These are phyloP conservation scores for Huntiella omanensis DNA, from an alignment of 2,329 filamentous ascomycete genomes.

Conservation along the genomic window DNA sequence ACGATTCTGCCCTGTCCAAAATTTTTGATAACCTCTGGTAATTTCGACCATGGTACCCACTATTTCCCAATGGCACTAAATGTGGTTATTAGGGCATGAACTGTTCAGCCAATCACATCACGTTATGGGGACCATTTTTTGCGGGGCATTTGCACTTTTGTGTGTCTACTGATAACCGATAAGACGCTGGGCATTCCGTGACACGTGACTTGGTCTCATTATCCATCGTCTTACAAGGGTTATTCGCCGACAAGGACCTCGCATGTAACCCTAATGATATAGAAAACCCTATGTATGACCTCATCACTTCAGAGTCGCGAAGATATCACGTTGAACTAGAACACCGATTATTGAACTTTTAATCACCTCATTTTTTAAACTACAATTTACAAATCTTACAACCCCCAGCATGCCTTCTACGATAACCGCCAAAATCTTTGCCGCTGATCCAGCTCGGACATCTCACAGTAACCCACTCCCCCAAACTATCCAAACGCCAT, in stretches of 20 bases:
- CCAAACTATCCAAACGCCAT: slow-evolving; percentile 67
- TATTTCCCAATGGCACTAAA: slow-evolving; percentile 2
- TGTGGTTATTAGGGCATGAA: slow-evolving; percentile 11
- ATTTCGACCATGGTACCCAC: slow-evolving; percentile 2
- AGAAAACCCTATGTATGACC: too few species aligned
- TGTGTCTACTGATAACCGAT: slow-evolving; percentile 4
- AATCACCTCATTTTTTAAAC: not conserved
- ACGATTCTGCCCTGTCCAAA: slow-evolving; percentile 1
- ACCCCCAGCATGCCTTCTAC: not conserved
- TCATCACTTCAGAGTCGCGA: too few species aligned
- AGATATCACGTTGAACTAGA: too few species aligned
- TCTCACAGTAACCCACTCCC: slow-evolving; percentile 43
- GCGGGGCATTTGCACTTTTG: not conserved
- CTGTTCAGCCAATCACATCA: slow-evolving; percentile 4
- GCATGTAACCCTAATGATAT: too few species aligned
- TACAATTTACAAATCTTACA: too few species aligned
- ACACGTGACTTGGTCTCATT: too few species aligned
- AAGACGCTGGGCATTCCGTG: too few species aligned
- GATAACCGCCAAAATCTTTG: slow-evolving; percentile 22
- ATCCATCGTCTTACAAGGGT: too few species aligned
- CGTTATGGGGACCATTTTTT: slow-evolving; percentile 1
- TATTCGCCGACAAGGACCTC: too few species aligned
- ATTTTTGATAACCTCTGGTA: slow-evolving; percentile 6
- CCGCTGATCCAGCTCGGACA: slow-evolving; percentile 14
- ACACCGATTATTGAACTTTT: not conserved